These are phyloP conservation scores for Capsicum pubescens DNA, from an alignment of 257 asterid genomes.

Conservation along the genomic window DNA sequence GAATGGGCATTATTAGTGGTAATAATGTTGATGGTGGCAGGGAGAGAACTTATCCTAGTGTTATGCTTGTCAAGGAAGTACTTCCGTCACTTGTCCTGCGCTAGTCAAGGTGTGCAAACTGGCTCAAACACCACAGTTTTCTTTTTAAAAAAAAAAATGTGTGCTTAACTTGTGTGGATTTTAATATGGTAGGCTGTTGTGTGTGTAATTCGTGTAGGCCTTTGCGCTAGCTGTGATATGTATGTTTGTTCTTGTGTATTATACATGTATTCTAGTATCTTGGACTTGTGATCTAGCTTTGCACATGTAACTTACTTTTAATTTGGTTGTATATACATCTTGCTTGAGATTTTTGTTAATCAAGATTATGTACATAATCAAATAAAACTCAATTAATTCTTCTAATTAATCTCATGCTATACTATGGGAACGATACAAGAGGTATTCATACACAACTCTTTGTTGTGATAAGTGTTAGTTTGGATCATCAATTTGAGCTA, in stretches of 20 bases:
- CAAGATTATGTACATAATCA: not conserved
- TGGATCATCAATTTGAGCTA: not conserved
- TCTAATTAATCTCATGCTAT: too few species aligned
- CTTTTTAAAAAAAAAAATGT: not conserved
- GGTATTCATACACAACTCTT: not conserved
- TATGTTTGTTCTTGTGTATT: not conserved
- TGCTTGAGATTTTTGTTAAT: not conserved
- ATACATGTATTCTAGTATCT: not conserved
- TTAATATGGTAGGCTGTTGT: not conserved
- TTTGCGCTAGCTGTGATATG: not conserved
- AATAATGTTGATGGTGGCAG: not conserved
- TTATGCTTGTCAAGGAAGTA: slow-evolving; percentile 23
- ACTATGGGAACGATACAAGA: not conserved
- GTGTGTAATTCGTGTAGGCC: not conserved
- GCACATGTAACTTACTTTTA: not conserved
- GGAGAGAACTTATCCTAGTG: slow-evolving; percentile 18
- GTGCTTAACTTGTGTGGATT: not conserved
- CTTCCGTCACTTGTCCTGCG: slow-evolving; percentile 23
- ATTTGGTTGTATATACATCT: not conserved
- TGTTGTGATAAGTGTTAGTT: not conserved
- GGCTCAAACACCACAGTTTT: not conserved
- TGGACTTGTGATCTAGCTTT: slow-evolving; percentile 2
- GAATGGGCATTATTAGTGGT: not conserved
- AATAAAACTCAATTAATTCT: too few species aligned
- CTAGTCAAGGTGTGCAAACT: not conserved